Evolutionary conservation across 2,329 filamentous ascomycete genomes (phyloP), one percentile per base, ranked within the genome.

Genomic region (Ilyonectria destructans): DNA sequence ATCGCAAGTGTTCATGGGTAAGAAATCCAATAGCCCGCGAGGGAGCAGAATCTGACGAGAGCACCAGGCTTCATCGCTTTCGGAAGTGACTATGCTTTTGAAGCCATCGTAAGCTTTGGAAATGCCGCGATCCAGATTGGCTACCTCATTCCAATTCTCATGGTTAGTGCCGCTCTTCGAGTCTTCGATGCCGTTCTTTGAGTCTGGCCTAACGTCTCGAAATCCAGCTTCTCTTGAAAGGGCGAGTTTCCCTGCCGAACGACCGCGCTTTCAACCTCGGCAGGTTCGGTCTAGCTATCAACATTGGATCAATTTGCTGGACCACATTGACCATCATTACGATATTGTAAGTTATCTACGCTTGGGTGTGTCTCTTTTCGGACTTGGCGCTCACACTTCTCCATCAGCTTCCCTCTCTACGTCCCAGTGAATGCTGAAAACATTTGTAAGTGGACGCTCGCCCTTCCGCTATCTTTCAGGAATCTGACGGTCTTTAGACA

Each of bases 41-140:
- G n/a, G n/a, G n/a, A n/a, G n/a, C n/a, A n/a, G n/a, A n/a, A 35
- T 35, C 31, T 35, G 10, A 35, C 31, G 10, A 6, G 10, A 10
- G 10, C 31, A 35, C n/a, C 31, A 19, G 68, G 68, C 0, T 48
- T 69, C 2, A 65, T 69, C 1, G 55, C 65, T 21, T 19, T 69
- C 1, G 68, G 68, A 0, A 69, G 68, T 21, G 65, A 69, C 2
- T 0, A 65, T 6, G 68, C 65, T 0, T 69, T 65, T 21, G 59
- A 69, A 8, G 68, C 68, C 12, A 69, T 69, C 3, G 51, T 69
- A 6, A 65, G 60, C 21, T 61, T 61, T 19, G 65, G 54, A 2
- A 54, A 61, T 1, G 60, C 55, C 26, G 58, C 59, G 12, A 65
- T 65, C 2, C 19, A 61, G 0, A 43, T 69, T n/a, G 65, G 59